Evolutionary conservation across 2,329 filamentous ascomycete species (phyloP).

Genomic region (Hirsutella minnesotensis): DNA sequence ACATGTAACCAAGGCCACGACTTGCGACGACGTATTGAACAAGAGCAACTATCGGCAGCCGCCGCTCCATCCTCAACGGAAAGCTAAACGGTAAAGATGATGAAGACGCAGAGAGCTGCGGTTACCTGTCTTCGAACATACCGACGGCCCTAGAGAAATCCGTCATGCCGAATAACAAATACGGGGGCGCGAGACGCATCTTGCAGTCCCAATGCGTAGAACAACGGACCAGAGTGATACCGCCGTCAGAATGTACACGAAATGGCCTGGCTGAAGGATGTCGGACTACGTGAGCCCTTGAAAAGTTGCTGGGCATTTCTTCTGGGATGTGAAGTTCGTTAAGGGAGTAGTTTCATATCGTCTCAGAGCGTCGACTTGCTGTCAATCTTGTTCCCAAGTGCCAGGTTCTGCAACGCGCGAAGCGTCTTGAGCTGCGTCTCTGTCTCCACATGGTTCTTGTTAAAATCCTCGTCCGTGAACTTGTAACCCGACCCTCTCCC

Average conservation of each 20-base stretch:
- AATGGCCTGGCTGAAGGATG: constrained; percentile 11
- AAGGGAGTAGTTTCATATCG: too few relatives aligned
- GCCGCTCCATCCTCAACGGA: constrained; percentile 34
- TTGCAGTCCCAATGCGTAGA: constrained; percentile 15
- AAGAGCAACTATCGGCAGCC: constrained; percentile 60
- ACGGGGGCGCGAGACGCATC: too few relatives aligned
- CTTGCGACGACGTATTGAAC: constrained; percentile 50
- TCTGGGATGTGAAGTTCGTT: constrained; percentile 7
- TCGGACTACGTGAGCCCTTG: constrained; percentile 13
- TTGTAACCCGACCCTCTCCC: not conserved
- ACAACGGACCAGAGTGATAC: constrained; percentile 11
- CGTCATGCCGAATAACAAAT: too few relatives aligned
- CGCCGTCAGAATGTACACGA: constrained; percentile 8
- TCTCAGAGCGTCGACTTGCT: too few relatives aligned
- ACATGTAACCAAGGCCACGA: constrained; percentile 52
- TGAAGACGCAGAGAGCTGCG: constrained; percentile 19
- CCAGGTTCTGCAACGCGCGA: too few relatives aligned
- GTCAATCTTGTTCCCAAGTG: too few relatives aligned
- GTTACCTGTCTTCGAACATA: too few relatives aligned
- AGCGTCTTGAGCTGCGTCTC: too few relatives aligned
- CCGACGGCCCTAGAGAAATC: too few relatives aligned
- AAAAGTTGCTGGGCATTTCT: too few relatives aligned
- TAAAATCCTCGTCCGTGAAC: not conserved
- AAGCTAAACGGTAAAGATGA: constrained; percentile 40
- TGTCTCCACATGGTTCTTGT: not conserved